Evolutionary conservation across 1,139 yeast species (phyloP).

Genomic region (Trichomonascaceae sp.): DNA sequence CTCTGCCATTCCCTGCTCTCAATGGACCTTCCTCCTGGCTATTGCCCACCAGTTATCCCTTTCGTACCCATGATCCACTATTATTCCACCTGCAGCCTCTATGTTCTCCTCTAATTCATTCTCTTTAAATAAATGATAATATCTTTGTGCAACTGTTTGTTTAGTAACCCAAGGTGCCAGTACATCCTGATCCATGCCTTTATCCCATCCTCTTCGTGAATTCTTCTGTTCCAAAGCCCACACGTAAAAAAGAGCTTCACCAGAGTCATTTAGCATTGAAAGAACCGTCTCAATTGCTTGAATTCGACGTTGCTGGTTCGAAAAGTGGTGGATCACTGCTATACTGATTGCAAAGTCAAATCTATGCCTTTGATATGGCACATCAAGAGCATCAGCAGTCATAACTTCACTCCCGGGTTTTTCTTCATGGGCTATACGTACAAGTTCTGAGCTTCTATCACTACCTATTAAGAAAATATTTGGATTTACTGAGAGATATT

Average conservation of each 20-base stretch:
- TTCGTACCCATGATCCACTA: slow-evolving; percentile 77
- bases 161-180: slow-evolving; percentile 91
- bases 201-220: slow-evolving; percentile 81
- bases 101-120: slow-evolving; percentile 80
- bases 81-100: slow-evolving; percentile 54
- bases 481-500: slow-evolving; percentile 68
- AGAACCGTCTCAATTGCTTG: slow-evolving; percentile 68
- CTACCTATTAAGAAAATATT: slow-evolving; percentile 70
- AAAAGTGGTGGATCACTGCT: slow-evolving; percentile 93
- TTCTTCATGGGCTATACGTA: slow-evolving; percentile 60
- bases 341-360: slow-evolving; percentile 92
- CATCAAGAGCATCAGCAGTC: slow-evolving; percentile 67
- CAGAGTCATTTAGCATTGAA: slow-evolving; percentile 50
- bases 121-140: slow-evolving; percentile 75
- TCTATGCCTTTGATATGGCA: slow-evolving; percentile 55
- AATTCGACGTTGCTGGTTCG: slow-evolving; percentile 72
- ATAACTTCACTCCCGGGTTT: slow-evolving; percentile 41
- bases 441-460: slow-evolving; percentile 74
- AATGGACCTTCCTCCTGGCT: slow-evolving; percentile 23
- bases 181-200: slow-evolving; percentile 88
- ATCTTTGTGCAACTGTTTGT: slow-evolving; percentile 46
- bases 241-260: slow-evolving; percentile 74
- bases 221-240: slow-evolving; percentile 95
- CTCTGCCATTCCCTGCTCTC: too few species aligned
- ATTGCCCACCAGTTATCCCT: slow-evolving; percentile 92